These are phyloP conservation scores for Cordyceps farinosa DNA, from an alignment of 2,329 filamentous ascomycete genomes.

Conservation along the genomic window DNA sequence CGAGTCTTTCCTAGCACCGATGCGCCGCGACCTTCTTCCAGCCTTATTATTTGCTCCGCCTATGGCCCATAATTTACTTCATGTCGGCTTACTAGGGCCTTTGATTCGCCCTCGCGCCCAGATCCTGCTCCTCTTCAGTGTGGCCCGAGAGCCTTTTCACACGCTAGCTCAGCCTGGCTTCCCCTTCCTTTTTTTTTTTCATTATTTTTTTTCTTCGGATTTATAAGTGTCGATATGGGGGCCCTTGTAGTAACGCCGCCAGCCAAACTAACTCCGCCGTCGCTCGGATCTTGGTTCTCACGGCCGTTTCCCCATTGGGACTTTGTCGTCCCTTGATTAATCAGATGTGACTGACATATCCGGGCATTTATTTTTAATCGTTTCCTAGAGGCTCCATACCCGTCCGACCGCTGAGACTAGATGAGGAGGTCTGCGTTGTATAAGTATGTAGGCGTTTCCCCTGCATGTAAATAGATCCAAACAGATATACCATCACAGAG, in stretches of 20 bases:
- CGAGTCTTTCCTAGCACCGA: not conserved
- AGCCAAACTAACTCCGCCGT: constrained; percentile 1
- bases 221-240: not conserved
- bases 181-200: not conserved
- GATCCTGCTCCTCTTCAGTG: not conserved
- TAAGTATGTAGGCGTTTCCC: not conserved
- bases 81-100: not conserved
- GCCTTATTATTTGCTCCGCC: not conserved
- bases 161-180: not conserved
- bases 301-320: not conserved
- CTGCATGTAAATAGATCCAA: not conserved
- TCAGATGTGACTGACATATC: not conserved
- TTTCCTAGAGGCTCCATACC: not conserved
- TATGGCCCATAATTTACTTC: not conserved
- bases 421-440: not conserved
- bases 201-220: not conserved
- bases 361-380: not conserved
- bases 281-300: not conserved
- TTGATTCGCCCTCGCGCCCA: not conserved
- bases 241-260: not conserved
- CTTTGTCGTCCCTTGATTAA: constrained; percentile 1
- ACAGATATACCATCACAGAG: not conserved
- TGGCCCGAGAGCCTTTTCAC: not conserved
- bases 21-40: not conserved
- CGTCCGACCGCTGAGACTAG: not conserved